Base-by-base conservation (phyloP, 352 stramenopile species). In the Phytophthora podocarpi region DNA sequence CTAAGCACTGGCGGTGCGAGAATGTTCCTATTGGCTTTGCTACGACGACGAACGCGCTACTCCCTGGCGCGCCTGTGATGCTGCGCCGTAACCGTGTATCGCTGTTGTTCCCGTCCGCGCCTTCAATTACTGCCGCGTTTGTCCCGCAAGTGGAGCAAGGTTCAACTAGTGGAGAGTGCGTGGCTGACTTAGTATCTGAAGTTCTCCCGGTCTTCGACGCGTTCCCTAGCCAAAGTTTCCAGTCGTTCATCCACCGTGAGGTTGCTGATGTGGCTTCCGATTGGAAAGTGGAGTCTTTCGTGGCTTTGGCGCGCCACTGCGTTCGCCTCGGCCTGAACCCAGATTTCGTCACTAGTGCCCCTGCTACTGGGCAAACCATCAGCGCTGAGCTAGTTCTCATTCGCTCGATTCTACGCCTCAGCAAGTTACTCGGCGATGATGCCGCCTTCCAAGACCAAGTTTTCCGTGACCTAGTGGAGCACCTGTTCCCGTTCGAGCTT, bases 1-100 rank as follows among this genome's bases (percentile, higher is more conserved):
- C 74, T 5, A 89, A 90, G 62, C 74, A 89, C 54, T 93, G 83
- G 83, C 69, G 73, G 3, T 79, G 64, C 11, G 83, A 90, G 55
- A 87, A 85, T 21, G 82, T 85, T 10, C 78, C 79, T 1, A 87
- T 93, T 34, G 83, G 83, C 2, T 90, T 93, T 52, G 80, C 70
- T 6, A 64, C 67, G 1, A 74, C 71, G 3, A 70, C 76, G 5
- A 75, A 81, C 40, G 69, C 69, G 30, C 59, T 82, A 18, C 60
- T 77, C 18, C 78, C 82, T 9, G 83, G 83, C 2, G 82, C 80
- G 0, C 83, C 83, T 2, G 74, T 93, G 27, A 52, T 93, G 30
- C 47, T 93, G 16, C 81, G 81, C 10, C 83, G 79, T 18, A 93
- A 93, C 41, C 76, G 84, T 4, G 65, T 90, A 9, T 88, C 81